Evolutionary conservation across 257 asterid genomes (phyloP).

Genomic region (Fraxinus cuspidata): DNA sequence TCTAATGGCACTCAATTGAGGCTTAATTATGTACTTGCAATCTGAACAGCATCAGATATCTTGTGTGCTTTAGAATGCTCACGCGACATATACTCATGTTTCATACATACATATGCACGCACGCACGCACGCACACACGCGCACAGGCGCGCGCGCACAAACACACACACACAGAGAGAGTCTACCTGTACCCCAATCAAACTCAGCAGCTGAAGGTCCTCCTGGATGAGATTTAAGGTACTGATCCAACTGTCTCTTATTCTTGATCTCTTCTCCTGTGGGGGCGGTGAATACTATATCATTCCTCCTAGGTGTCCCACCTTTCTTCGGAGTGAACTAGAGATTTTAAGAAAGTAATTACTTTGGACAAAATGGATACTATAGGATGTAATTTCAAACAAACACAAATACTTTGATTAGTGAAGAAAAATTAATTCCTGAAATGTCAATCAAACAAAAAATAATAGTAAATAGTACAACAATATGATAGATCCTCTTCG

Average conservation of each 20-base stretch:
- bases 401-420: not conserved
- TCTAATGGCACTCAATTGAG: not conserved
- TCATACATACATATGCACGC: no score
- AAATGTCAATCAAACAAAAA: not conserved
- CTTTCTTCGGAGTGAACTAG: slow-evolving; percentile 47
- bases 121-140: not conserved
- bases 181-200: slow-evolving; percentile 60
- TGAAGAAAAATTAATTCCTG: not conserved
- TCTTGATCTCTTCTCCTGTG: slow-evolving; percentile 66
- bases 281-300: slow-evolving; percentile 54
- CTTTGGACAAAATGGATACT: not conserved
- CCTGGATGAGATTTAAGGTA: slow-evolving; percentile 73
- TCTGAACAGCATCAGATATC: slow-evolving; percentile 7
- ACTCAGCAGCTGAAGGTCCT: slow-evolving; percentile 49
- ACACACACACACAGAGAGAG: slow-evolving; percentile 12
- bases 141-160: no score
- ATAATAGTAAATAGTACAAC: not conserved
- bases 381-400: not conserved
- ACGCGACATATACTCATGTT: not conserved
- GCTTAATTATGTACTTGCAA: not conserved
- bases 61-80: slow-evolving; percentile 10
- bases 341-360: slow-evolving; percentile 9
- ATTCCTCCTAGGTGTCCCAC: slow-evolving; percentile 36
- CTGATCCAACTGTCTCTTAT: slow-evolving; percentile 56
- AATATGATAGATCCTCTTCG: not conserved